Conservation (phyloP, 2,329 filamentous ascomycete genomes). For the Teratosphaeria destructans region DNA sequence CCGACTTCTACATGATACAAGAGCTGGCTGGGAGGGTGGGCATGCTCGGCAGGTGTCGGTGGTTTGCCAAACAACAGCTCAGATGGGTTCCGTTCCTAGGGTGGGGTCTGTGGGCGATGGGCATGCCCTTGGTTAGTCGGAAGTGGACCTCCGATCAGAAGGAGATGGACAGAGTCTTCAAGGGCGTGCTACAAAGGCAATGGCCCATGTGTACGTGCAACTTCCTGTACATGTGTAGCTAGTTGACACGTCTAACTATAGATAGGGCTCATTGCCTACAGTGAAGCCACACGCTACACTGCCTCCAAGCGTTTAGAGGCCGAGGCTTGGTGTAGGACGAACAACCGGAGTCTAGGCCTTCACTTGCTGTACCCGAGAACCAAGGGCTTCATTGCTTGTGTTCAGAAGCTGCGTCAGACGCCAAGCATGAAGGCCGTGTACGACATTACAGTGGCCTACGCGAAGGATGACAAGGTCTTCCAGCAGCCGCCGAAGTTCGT, state of each 20-base stretch:
- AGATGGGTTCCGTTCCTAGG: slow-evolving; percentile 50
- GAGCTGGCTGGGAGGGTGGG: slow-evolving; percentile 42
- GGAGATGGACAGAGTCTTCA: slow-evolving; percentile 49
- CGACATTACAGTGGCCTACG: slow-evolving; percentile 31
- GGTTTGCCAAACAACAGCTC: slow-evolving; percentile 53
- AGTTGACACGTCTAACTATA: background rate
- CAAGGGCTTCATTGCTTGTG: slow-evolving; percentile 51
- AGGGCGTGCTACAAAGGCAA: slow-evolving; percentile 39
- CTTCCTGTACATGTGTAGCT: slow-evolving; percentile 1
- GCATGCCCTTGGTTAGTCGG: slow-evolving; percentile 53
- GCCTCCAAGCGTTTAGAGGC: slow-evolving; percentile 42
- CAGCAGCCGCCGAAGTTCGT: slow-evolving; percentile 24
- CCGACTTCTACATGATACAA: slow-evolving; percentile 56
- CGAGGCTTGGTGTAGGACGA: slow-evolving; percentile 42
- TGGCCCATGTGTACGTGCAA: slow-evolving; percentile 48
- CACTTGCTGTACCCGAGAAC: slow-evolving; percentile 52
- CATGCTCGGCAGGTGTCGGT: slow-evolving; percentile 53
- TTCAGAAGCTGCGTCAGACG: slow-evolving; percentile 39
- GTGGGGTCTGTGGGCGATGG: slow-evolving; percentile 56
- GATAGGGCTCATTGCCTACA: slow-evolving; percentile 54
- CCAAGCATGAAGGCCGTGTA: slow-evolving; percentile 28
- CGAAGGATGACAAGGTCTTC: slow-evolving; percentile 14
- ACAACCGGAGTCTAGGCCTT: slow-evolving; percentile 41
- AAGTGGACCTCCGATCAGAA: slow-evolving; percentile 48
- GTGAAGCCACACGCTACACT: slow-evolving; percentile 53